Conservation (phyloP, 306 rosid genomes). For the Glycyrrhiza uralensis region DNA sequence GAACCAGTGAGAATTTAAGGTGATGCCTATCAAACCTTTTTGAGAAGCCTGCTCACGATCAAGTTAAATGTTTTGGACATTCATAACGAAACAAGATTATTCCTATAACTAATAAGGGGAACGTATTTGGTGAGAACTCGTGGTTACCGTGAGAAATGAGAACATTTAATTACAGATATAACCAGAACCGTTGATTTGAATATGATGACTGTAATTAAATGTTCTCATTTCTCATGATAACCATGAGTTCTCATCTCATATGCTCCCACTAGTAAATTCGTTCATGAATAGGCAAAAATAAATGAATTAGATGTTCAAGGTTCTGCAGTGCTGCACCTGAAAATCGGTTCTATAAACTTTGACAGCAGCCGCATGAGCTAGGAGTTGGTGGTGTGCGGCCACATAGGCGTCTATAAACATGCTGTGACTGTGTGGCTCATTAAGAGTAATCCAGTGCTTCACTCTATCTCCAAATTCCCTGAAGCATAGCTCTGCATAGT, state of each 20-base stretch:
- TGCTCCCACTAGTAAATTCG: too few species aligned
- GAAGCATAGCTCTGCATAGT: constrained; percentile 32
- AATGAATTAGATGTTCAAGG: neutral
- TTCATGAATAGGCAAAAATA: neutral
- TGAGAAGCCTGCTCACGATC: constrained; percentile 37
- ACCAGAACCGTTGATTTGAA: too few species aligned
- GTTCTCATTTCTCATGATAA: too few species aligned
- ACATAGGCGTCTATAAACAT: neutral
- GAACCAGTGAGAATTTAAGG: constrained; percentile 44
- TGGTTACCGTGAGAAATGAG: too few species aligned
- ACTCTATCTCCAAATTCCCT: constrained; percentile 40
- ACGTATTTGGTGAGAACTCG: too few species aligned
- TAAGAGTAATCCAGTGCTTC: constrained; percentile 32
- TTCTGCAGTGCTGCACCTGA: constrained; percentile 9
- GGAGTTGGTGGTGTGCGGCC: constrained; percentile 27
- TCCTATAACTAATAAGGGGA: neutral
- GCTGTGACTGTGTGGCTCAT: constrained; percentile 38
- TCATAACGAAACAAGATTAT: neutral
- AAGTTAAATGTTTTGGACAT: neutral
- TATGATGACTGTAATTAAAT: too few species aligned
- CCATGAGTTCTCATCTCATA: too few species aligned
- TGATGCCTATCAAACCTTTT: constrained; percentile 53
- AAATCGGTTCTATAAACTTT: constrained; percentile 25
- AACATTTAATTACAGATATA: too few species aligned
- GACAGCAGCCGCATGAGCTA: constrained; percentile 39